Percentiles rank a stretch among this genome's conserved stretches.
Conservation (phyloP, 305 asterid genomes). For the Fraxinus velutina region DNA sequence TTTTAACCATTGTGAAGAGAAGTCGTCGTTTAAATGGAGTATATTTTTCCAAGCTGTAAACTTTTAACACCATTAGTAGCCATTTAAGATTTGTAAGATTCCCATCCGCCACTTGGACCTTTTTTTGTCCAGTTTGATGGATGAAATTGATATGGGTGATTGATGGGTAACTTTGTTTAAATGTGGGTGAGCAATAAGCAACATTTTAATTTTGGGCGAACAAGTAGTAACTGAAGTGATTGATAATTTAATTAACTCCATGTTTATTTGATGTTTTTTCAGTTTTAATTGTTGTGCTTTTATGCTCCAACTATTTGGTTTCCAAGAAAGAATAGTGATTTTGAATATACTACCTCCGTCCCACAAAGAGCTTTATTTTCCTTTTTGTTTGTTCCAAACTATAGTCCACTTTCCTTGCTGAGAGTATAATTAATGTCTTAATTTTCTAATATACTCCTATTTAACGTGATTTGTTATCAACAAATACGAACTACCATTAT, state of each 20-base stretch:
- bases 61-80: background rate
- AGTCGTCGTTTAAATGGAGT: background rate
- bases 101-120: background rate
- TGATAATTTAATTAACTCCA: background rate
- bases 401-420: background rate
- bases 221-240: background rate
- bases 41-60: background rate
- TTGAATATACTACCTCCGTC: background rate
- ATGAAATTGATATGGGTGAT: background rate
- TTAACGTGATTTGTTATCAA: too few relatives aligned
- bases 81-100: background rate
- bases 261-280: background rate
- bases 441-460: too few relatives aligned
- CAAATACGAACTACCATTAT: background rate
- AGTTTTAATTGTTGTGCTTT: conserved; percentile 2
- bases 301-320: background rate
- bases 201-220: background rate
- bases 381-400: background rate
- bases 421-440: background rate
- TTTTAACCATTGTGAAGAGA: background rate
- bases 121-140: background rate
- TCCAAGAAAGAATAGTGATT: background rate
- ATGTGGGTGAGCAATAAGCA: background rate
- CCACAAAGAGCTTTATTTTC: background rate
- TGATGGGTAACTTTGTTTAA: background rate